A percentile compares a stretch with the other conserved stretches of the same genome.
Conservation (phyloP, 345 rosid genomes). For the Barbarea vulgaris region DNA sequence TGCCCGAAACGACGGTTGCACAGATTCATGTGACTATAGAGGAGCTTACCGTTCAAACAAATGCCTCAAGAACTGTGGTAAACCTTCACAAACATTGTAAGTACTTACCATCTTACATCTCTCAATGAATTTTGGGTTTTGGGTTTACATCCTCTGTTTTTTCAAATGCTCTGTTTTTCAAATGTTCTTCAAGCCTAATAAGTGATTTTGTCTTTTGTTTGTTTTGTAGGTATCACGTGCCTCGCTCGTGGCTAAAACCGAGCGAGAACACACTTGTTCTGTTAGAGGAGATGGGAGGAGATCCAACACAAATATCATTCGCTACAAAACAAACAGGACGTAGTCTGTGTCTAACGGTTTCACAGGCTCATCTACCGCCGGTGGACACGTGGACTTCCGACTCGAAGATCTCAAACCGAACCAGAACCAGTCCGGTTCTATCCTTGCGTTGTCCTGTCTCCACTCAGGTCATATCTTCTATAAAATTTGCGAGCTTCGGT, state of each 20-base stretch:
- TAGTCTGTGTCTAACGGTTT: slow-evolving; percentile 62
- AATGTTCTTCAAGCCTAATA: neutral
- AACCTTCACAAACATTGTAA: slow-evolving; percentile 90
- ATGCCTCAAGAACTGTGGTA: slow-evolving; percentile 84
- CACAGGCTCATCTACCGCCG: slow-evolving; percentile 75
- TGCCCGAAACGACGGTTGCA: slow-evolving; percentile 59
- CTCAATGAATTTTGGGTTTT: neutral
- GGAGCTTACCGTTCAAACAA: slow-evolving; percentile 68
- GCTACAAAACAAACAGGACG: slow-evolving; percentile 55
- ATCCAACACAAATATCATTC: slow-evolving; percentile 71
- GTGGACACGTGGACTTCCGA: slow-evolving; percentile 70
- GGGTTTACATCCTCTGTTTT: too few relatives aligned
- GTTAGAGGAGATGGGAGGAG: slow-evolving; percentile 88
- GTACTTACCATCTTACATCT: slow-evolving; percentile 33
- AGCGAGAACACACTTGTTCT: slow-evolving; percentile 76
- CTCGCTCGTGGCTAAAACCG: slow-evolving; percentile 84
- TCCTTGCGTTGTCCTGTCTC: slow-evolving; percentile 63
- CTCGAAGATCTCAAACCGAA: slow-evolving; percentile 42
- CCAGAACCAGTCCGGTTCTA: slow-evolving; percentile 47
- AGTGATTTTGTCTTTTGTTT: neutral
- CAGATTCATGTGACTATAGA: slow-evolving; percentile 70
- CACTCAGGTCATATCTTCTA: slow-evolving; percentile 68
- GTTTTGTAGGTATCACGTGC: slow-evolving; percentile 75
- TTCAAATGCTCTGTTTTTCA: neutral
- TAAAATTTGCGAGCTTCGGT: slow-evolving; percentile 87